Conservation (phyloP, 371 early-diverging fungal genomes). For the Circinella umbellata region DNA sequence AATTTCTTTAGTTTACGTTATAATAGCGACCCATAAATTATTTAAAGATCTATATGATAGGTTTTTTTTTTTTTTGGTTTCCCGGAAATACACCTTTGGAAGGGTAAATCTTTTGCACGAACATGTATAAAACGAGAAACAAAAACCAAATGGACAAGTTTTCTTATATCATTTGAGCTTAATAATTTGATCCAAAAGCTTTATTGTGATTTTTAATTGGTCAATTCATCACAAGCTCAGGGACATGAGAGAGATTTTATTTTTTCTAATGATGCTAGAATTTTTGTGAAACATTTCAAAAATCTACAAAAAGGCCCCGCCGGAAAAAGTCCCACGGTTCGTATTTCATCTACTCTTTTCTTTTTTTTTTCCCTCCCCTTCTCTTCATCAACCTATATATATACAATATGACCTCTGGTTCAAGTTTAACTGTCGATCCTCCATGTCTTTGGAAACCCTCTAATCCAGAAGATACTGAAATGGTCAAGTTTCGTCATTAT, state of each 20-base stretch:
- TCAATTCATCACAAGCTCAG: too few species aligned
- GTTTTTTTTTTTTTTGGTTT: too few species aligned
- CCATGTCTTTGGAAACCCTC: slow-evolving; percentile 67
- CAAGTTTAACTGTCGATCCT: slow-evolving; percentile 29
- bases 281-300: not conserved
- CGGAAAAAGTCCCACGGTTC: slow-evolving; percentile 12
- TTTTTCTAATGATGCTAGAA: not conserved
- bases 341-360: not conserved
- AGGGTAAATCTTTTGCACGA: too few species aligned
- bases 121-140: too few species aligned
- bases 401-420: not conserved
- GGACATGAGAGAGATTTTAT: slow-evolving; percentile 6
- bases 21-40: too few species aligned
- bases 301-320: not conserved
- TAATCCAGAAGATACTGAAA: slow-evolving; percentile 57
- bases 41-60: too few species aligned
- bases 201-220: too few species aligned
- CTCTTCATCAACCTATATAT: not conserved
- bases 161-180: too few species aligned
- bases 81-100: too few species aligned
- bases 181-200: too few species aligned
- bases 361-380: not conserved
- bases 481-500: slow-evolving; percentile 67
- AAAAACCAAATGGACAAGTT: too few species aligned
- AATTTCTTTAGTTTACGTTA: too few species aligned